These are phyloP conservation scores for Catunica adiposa DNA, from an alignment of 2,329 filamentous ascomycete genomes.

Conservation along the genomic window DNA sequence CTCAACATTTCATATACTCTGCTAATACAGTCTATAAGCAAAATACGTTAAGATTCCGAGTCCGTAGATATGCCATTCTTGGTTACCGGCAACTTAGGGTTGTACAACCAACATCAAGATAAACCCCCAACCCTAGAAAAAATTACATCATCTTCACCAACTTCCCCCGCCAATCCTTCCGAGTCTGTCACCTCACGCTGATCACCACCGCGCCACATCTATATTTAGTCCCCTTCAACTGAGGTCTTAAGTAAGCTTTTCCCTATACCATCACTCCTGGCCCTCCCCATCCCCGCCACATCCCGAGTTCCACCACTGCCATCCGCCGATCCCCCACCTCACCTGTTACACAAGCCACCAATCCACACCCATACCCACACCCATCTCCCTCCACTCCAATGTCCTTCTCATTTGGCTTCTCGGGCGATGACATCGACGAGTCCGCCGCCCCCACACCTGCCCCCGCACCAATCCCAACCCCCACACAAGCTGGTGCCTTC, in stretches of 20 bases:
- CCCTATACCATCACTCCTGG: not conserved
- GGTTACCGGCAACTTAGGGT: too few relatives aligned
- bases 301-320: too few relatives aligned
- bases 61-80: too few relatives aligned
- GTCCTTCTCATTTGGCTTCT: constrained; percentile 45
- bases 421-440: constrained; percentile 47
- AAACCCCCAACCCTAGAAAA: not conserved
- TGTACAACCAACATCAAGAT: not conserved
- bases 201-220: too few relatives aligned
- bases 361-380: not conserved
- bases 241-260: too few relatives aligned
- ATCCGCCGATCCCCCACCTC: not conserved
- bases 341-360: not conserved
- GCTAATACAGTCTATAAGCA: too few relatives aligned
- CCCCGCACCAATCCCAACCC: constrained; percentile 16
- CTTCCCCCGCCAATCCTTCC: not conserved
- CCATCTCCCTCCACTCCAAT: constrained; percentile 16
- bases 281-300: not conserved
- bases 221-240: too few relatives aligned
- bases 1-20: too few relatives aligned
- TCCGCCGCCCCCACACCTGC: constrained; percentile 20
- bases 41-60: too few relatives aligned
- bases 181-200: not conserved
- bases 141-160: not conserved
- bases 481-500: constrained; percentile 31